Conservation (phyloP, 805 yeast species). For the Scheffersomyces amazonensis region DNA sequence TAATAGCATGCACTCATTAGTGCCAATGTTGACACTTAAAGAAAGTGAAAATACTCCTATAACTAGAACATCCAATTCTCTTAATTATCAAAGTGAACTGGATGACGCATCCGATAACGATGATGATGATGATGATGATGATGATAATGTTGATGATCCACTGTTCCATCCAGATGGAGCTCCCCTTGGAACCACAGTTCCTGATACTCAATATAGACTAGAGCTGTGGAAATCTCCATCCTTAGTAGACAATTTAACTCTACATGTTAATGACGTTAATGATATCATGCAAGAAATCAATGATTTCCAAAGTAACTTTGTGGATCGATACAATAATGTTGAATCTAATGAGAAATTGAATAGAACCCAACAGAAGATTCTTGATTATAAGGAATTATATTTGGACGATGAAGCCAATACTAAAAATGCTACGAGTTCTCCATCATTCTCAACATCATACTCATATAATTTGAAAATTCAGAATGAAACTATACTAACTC, state of each 20-base stretch:
- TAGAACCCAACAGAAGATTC: conserved; percentile 32
- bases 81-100: conserved; percentile 22
- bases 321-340: conserved; percentile 15
- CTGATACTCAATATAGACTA: conserved; percentile 4
- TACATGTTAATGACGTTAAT: conserved; percentile 6
- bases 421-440: neutral
- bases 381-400: conserved; percentile 31
- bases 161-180: neutral
- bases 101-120: conserved; percentile 12
- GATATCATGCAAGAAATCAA: conserved; percentile 23
- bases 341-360: conserved; percentile 9
- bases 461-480: conserved; percentile 28
- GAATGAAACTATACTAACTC: conserved; percentile 32
- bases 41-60: neutral
- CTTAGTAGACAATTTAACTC: neutral
- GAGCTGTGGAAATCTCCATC: conserved; percentile 6
- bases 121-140: neutral
- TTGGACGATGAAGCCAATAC: conserved; percentile 1
- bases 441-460: neutral
- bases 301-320: conserved; percentile 29
- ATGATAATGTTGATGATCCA: conserved; percentile 1
- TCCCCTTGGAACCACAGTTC: neutral
- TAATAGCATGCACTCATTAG: conserved; percentile 11
- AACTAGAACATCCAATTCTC: neutral
- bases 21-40: neutral